A percentile compares a stretch with the other conserved stretches of the same genome.
Evolutionary conservation across 2,329 filamentous ascomycete genomes (phyloP).

Genomic region (Ceratocystis lukuohia): DNA sequence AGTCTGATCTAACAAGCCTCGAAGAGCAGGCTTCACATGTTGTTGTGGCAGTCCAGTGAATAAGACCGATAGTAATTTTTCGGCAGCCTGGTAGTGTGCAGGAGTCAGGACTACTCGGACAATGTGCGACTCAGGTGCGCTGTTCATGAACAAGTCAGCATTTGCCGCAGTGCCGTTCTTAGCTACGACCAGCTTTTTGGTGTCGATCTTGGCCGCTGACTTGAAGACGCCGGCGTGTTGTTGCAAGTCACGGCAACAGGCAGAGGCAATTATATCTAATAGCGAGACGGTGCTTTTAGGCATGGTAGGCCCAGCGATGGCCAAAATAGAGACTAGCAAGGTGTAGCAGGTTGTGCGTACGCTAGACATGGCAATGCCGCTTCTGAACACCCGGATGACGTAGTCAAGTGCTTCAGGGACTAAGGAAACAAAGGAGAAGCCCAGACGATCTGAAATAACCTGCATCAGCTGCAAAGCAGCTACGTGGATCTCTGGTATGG

Average conservation of each 20-base stretch:
- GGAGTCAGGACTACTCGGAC: slow-evolving; percentile 26
- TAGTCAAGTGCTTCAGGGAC: slow-evolving; percentile 57
- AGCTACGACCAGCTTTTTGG: slow-evolving; percentile 25
- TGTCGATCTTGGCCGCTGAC: slow-evolving; percentile 22
- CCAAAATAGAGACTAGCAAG: slow-evolving; percentile 44
- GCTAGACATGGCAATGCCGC: slow-evolving; percentile 36
- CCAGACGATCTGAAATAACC: slow-evolving; percentile 44
- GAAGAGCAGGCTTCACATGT: slow-evolving; percentile 54
- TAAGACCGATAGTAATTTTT: slow-evolving; percentile 46
- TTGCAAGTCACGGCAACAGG: slow-evolving; percentile 64
- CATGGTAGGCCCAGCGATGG: slow-evolving; percentile 50
- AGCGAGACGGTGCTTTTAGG: slow-evolving; percentile 51
- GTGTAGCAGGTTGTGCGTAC: slow-evolving; percentile 50
- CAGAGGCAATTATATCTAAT: slow-evolving; percentile 47
- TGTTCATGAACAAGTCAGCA: slow-evolving; percentile 55
- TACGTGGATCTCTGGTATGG: slow-evolving; percentile 61
- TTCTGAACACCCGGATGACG: slow-evolving; percentile 54
- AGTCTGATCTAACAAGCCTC: slow-evolving; percentile 66
- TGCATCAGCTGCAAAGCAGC: slow-evolving; percentile 52
- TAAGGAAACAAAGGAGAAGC: slow-evolving; percentile 43
- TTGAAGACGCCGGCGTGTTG: slow-evolving; percentile 33
- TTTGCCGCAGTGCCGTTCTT: slow-evolving; percentile 40
- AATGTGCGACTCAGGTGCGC: slow-evolving; percentile 22
- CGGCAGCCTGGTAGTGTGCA: slow-evolving; percentile 43
- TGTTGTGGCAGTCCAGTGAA: slow-evolving; percentile 52